These are phyloP conservation scores for Leptographium lundbergii DNA, from an alignment of 2,329 filamentous ascomycete genomes.

Conservation along the genomic window DNA sequence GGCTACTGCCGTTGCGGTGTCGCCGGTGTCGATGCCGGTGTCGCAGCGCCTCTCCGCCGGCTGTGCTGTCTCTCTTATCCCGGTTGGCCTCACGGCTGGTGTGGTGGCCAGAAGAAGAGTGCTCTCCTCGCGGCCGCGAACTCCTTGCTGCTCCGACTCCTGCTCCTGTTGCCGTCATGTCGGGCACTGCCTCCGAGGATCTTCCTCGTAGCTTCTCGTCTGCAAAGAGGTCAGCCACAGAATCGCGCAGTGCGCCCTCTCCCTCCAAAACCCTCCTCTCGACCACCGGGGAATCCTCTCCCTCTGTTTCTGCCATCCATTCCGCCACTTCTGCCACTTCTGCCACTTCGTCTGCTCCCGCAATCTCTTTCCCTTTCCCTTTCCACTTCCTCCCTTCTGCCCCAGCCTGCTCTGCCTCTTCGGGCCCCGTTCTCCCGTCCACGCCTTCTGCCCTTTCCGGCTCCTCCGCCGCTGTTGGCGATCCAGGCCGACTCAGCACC, in stretches of 20 bases:
- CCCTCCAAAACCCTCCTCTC: conserved; percentile 20
- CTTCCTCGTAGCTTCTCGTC: conserved; percentile 30
- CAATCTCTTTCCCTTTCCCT: too few species aligned
- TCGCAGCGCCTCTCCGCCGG: background rate
- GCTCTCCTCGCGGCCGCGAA: conserved; percentile 24
- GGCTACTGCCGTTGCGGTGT: conserved; percentile 23
- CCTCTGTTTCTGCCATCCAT: conserved; percentile 1
- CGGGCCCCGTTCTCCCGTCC: conserved; percentile 11
- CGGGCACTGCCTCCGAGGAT: conserved; percentile 7
- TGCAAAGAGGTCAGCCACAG: conserved; percentile 44
- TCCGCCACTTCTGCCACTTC: background rate
- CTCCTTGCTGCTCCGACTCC: conserved; percentile 16
- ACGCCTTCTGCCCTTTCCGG: conserved; percentile 7
- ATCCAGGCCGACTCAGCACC: conserved; percentile 27
- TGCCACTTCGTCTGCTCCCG: too few species aligned
- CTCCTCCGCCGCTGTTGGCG: conserved; percentile 17
- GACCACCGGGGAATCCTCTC: conserved; percentile 4
- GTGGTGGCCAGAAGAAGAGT: conserved; percentile 26
- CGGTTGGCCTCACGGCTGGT: conserved; percentile 20
- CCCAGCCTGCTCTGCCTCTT: background rate
- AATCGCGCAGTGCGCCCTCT: conserved; percentile 28
- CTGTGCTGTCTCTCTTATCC: conserved; percentile 6
- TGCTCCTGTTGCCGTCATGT: background rate
- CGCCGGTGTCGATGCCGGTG: conserved; percentile 18
- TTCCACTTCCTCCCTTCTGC: background rate